Base-by-base conservation (phyloP, 192 early-diverging fungal species). In the Coemansia sp. region DNA sequence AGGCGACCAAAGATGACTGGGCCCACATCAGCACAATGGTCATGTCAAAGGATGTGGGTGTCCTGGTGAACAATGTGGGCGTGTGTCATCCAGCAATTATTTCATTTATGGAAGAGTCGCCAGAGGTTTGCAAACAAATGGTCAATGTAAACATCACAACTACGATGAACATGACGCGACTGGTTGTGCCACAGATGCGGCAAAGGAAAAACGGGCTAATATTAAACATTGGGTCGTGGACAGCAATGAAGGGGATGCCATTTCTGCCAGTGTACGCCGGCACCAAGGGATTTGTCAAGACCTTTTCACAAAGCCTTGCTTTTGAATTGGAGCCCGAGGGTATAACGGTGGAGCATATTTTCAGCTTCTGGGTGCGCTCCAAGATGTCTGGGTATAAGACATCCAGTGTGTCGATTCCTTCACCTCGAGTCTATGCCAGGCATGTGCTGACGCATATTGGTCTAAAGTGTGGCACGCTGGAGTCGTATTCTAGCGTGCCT, bases 311-410 rank as follows among this genome's bases (percentile, higher is more conserved):
- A 71, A 94, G 92, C 21, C 78, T 98, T 38, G 94, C 90, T 21
- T 86, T 85, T 32, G 97, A 98, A 76, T 70, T 95, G 58, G 78
- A 86, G 44, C 78, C 85, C 2, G 85, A 88, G 37, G 90, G 90
- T 21, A 87, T 98, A 27, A 86, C 90, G 25, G 94, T 99, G 37
- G 88, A 97, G 74, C 89, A 94, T 77, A 77, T 97, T 48, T 95
- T 94, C 66, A 93, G 93, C 31, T 95, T 92, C 76, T 99, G 95
- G 89, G 95, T 97, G 55, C 85, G 89, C n/a, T 93, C 95, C 3
- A 89, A 90, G 44, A 97, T 99, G 95, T 91, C 88, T 55, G 97
- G 97, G 71, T 94, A 97, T 72, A 86, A 95, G 68, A 88, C 85
- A 34, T 75, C 93, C n/a, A 85, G 86, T 42, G 81, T 88, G 32